Evolutionary conservation across 2,329 filamentous ascomycete species (phyloP).

Genomic region (Onygenales sp.): DNA sequence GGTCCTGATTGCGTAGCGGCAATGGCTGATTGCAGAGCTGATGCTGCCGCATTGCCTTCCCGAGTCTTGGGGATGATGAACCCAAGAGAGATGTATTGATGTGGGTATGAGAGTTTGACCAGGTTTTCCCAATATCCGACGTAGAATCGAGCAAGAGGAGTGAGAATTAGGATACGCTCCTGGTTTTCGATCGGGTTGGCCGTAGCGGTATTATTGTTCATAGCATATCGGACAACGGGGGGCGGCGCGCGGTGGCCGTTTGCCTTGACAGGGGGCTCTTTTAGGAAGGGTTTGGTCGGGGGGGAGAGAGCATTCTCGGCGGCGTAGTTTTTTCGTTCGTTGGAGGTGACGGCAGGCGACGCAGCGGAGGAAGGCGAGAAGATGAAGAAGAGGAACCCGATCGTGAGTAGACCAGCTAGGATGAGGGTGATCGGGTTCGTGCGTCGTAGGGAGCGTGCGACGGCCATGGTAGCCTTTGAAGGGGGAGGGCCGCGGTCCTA

Average conservation of each 20-base stretch:
- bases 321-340: constrained; percentile 45
- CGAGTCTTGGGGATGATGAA: constrained; percentile 94
- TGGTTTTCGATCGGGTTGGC: constrained; percentile 63
- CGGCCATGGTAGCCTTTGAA: constrained; percentile 39
- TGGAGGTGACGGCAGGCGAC: constrained; percentile 37
- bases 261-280: constrained; percentile 42
- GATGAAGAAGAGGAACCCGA: constrained; percentile 61
- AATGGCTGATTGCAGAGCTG: constrained; percentile 74
- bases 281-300: constrained; percentile 64
- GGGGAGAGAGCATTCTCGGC: constrained; percentile 64
- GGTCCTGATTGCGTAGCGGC: constrained; percentile 75
- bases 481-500: neutral
- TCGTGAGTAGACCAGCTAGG: constrained; percentile 60
- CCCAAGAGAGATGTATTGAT: constrained; percentile 86
- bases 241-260: constrained; percentile 54
- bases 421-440: constrained; percentile 67
- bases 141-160: constrained; percentile 89
- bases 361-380: constrained; percentile 43
- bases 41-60: constrained; percentile 80
- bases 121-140: constrained; percentile 94
- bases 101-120: constrained; percentile 72
- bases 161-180: constrained; percentile 84
- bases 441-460: constrained; percentile 62
- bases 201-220: constrained; percentile 89
- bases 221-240: constrained; percentile 83